Evolutionary conservation across 75 land plant genomes (phyloP), one percentile per base, ranked within the genome.

Genomic region (Pinus tabuliformis): DNA sequence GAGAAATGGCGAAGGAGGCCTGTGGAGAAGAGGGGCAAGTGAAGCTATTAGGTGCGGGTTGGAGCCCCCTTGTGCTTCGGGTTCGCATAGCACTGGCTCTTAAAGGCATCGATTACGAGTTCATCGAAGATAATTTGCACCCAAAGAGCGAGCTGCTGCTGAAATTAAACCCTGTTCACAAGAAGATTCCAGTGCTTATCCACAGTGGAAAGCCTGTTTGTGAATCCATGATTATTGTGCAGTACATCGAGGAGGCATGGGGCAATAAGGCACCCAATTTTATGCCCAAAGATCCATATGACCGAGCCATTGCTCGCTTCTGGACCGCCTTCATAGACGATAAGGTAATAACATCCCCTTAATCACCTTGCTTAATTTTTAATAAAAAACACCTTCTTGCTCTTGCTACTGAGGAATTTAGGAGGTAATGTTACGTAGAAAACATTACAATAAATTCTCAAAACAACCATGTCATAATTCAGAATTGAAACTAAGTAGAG

Each of bases 181-280:
- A 81, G 83, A 76, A 72, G 76, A 21, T 76, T 33, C 83, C 79
- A 3, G 79, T 81, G 20, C 79, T 81, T 4, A 42, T 81, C 30
- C 79, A 76, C 74, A 24, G 45, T 24, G 83, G 83, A 3, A 70
- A 77, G 37, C 59, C 83, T 36, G 52, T 81, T 22, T 22, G 22
- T 5, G 79, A 81, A 30, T 77, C 83, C 24, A 22, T 70, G 9
- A 28, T 5, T 62, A 16, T 65, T 81, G 24, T 8, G 22, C 33
- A 33, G 2, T 33, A 33, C 33, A 33, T 33, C 2, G 33, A 33
- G 1, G 33, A 33, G 33, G 33, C 33, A 33, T 33, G 33, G 33
- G 33, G 33, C 1, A 33, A 33, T 33, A 33, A 33, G 33, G 33
- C 33, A 24, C 21, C 21, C 49, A 81, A 77, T 57, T 75, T 79